Base-by-base conservation (phyloP, 2,329 filamentous ascomycete species). In the Phyllosticta paracitricarpa region DNA sequence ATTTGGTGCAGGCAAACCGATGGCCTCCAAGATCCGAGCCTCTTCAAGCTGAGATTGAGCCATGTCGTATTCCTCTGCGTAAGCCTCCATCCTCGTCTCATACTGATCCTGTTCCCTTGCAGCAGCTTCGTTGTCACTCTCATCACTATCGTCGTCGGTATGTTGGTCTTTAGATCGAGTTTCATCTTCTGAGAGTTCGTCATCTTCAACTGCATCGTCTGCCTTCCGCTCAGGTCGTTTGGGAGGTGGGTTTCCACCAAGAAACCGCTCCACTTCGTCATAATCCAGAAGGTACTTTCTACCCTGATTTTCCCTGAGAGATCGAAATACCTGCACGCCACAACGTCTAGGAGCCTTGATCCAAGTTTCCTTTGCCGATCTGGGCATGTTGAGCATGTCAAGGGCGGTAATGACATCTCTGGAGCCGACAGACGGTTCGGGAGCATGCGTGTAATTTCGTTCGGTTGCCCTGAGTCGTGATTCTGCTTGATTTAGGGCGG, bases 401-500 rank as follows among this genome's bases (percentile, higher is more conserved):
- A 84, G 67, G 22, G 85, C 84, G 12, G 82, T 76, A 35, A 71
- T 69, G 0, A 87, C 82, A 68, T 86, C 83, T 58, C 77, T 69
- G 26, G 64, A 68, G 62, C 72, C 77, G 12, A 83, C 72, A 1
- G 72, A 63, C 7, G 69, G 72, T 7, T 66, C 25, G 24, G 17
- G 7, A 26, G 28, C 65, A 40, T 69, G 72, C 2, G 63, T 65
- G 64, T 70, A 66, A 33, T 67, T 30, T 30, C 28, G 68, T 52
- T 65, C 67, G 48, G 70, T 74, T 48, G 84, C 78, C 58, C 85
- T 81, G 25, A 91, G 74, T 52, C 90, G 81, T 2, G 88, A 87
- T 70, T 83, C 81, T n/a, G 87, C 83, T 62, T 90, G 82, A 67
- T 87, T 88, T 0, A 94, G 75, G 0, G 84, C 78, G 0, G 88